Conservation (phyloP, 1,284 basidiomycete species). For the Ganoderma boninense region DNA sequence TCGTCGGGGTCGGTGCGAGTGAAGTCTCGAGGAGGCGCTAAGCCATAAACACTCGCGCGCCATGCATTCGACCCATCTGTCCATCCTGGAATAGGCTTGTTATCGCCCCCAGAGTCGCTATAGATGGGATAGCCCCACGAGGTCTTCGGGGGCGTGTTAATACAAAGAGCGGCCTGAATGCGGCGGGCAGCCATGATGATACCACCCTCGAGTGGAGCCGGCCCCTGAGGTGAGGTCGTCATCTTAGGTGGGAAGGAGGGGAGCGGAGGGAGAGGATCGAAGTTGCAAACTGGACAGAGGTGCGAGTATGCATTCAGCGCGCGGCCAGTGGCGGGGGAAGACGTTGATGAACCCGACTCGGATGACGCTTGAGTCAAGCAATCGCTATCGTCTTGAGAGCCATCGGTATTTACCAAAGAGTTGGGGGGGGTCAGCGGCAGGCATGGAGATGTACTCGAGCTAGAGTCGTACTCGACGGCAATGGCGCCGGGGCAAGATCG, state of each 20-base stretch:
- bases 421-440: slow-evolving; percentile 51
- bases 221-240: slow-evolving; percentile 39
- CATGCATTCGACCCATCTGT: slow-evolving; percentile 71
- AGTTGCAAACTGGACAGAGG: slow-evolving; percentile 61
- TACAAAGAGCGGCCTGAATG: slow-evolving; percentile 58
- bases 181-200: slow-evolving; percentile 72
- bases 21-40: slow-evolving; percentile 45
- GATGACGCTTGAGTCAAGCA: slow-evolving; percentile 47
- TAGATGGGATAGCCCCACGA: slow-evolving; percentile 32
- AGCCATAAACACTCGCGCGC: slow-evolving; percentile 65
- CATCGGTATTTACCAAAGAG: slow-evolving; percentile 26
- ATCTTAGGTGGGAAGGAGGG: slow-evolving; percentile 38
- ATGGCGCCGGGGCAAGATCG: no score
- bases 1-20: slow-evolving; percentile 37
- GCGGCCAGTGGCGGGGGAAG: slow-evolving; percentile 38
- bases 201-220: slow-evolving; percentile 54
- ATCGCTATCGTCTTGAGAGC: slow-evolving; percentile 49
- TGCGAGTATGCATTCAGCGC: slow-evolving; percentile 51
- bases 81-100: slow-evolving; percentile 68
- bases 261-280: slow-evolving; percentile 62
- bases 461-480: no score
- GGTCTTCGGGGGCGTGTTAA: slow-evolving; percentile 46
- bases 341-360: slow-evolving; percentile 45
- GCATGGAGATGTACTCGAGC: slow-evolving; percentile 43
- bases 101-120: slow-evolving; percentile 32